Percentiles rank a stretch among this genome's conserved stretches.
These are phyloP conservation scores for Gossypioides kirkii DNA, from an alignment of 345 rosid species.

Conservation along the genomic window DNA sequence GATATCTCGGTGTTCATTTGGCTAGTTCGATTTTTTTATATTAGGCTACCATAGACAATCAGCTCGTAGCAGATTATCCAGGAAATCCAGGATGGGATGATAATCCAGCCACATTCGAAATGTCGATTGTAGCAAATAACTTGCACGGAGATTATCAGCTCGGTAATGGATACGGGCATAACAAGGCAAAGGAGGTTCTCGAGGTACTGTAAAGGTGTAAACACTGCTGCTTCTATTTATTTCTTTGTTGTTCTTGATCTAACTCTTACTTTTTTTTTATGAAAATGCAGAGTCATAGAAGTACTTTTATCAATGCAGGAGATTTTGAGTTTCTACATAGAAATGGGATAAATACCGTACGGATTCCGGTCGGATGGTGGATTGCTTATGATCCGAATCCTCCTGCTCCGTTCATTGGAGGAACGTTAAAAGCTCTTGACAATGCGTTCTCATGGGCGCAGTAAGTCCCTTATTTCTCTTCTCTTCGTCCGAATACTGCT, in stretches of 20 bases:
- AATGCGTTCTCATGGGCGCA: conserved; percentile 71
- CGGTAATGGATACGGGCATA: conserved; percentile 56
- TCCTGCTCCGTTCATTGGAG: conserved; percentile 63
- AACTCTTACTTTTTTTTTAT: not conserved
- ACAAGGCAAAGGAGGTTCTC: conserved; percentile 56
- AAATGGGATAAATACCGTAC: conserved; percentile 62
- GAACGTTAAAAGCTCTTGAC: conserved; percentile 61
- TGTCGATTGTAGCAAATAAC: conserved; percentile 50
- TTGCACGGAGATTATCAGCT: conserved; percentile 78
- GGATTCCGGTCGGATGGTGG: conserved; percentile 87
- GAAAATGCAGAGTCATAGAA: conserved; percentile 53
- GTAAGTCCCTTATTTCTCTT: conserved; percentile 37
- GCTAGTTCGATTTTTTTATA: conserved; percentile 13
- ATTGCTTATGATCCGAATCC: conserved; percentile 68
- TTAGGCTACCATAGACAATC: conserved; percentile 50
- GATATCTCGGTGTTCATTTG: conserved; percentile 12
- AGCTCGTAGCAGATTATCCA: conserved; percentile 55
- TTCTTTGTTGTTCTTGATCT: not conserved
- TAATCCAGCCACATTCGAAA: conserved; percentile 59
- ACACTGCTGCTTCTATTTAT: not conserved
- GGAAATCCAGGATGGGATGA: conserved; percentile 68
- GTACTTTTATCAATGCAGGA: conserved; percentile 46
- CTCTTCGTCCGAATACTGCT: not conserved
- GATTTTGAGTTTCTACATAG: conserved; percentile 55
- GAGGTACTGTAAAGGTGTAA: conserved; percentile 31